Percentiles rank a stretch among this genome's conserved stretches.
phyloP scores from a whole-genome alignment of 1,139 yeast genomes.

The Diutina sp. region DNA sequence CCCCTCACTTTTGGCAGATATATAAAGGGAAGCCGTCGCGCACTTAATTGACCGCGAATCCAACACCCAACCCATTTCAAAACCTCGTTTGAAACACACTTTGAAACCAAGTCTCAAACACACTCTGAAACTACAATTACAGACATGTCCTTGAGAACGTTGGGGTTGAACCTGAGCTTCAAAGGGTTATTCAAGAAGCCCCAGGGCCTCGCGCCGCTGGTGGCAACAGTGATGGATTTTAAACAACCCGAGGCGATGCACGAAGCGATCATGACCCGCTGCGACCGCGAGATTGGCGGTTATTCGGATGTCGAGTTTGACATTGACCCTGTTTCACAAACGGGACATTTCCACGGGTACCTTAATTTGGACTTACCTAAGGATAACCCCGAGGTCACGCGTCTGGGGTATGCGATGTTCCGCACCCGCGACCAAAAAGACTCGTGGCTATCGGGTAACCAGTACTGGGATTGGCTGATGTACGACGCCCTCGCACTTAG shows the following conservation, averaged over 20 bases:
- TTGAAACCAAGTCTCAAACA: not conserved
- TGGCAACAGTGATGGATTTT: conserved; percentile 18
- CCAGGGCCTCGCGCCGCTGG: conserved; percentile 17
- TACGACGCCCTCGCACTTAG: conserved; percentile 50
- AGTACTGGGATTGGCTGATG: conserved; percentile 53
- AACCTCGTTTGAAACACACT: not conserved
- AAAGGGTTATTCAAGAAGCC: conserved; percentile 24
- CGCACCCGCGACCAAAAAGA: conserved; percentile 55
- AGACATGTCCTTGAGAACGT: conserved; percentile 30
- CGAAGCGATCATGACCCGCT: conserved; percentile 35
- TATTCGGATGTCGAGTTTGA: conserved; percentile 53
- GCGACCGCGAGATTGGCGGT: conserved; percentile 72
- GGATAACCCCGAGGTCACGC: conserved; percentile 51
- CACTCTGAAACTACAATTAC: not conserved
- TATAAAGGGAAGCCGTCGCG: too few species aligned
- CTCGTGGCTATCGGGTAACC: conserved; percentile 32
- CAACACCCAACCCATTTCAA: too few species aligned
- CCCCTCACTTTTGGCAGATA: too few species aligned
- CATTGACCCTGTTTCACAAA: conserved; percentile 16
- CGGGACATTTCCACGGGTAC: conserved; percentile 59
- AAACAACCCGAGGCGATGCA: conserved; percentile 16
- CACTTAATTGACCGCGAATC: too few species aligned
- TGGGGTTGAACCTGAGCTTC: conserved; percentile 26
- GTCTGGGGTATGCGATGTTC: conserved; percentile 83
- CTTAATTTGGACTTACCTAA: conserved; percentile 66